phyloP scores from a whole-genome alignment of 768 basidiomycete genomes.

The Termitomyces sp. region DNA sequence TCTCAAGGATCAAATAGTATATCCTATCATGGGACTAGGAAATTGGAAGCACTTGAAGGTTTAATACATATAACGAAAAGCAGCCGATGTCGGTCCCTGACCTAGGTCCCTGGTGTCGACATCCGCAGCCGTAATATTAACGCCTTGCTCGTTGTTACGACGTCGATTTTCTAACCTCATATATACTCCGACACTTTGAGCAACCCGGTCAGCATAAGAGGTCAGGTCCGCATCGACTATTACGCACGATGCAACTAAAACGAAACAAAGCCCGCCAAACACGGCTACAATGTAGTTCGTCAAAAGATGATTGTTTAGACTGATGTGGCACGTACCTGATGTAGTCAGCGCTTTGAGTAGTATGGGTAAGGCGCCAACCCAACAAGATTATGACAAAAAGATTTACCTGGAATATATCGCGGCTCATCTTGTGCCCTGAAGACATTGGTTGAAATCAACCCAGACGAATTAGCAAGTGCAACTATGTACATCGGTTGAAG shows the following conservation, averaged over 20 bases:
- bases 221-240: background rate
- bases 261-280: constrained; percentile 40
- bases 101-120: constrained; percentile 38
- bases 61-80: constrained; percentile 47
- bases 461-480: constrained; percentile 42
- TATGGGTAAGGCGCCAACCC: background rate
- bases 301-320: background rate
- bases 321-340: constrained; percentile 26
- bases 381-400: background rate
- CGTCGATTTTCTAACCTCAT: constrained; percentile 44
- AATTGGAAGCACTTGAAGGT: too few species aligned
- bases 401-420: constrained; percentile 38
- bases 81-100: constrained; percentile 34
- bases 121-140: constrained; percentile 35
- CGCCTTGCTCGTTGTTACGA: constrained; percentile 36
- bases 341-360: constrained; percentile 31
- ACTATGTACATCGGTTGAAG: constrained; percentile 21
- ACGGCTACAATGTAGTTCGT: constrained; percentile 24
- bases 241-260: constrained; percentile 33
- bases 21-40: too few species aligned
- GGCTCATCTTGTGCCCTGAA: constrained; percentile 47
- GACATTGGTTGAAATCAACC: constrained; percentile 47
- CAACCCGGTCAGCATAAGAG: background rate
- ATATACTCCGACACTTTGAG: constrained; percentile 34
- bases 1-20: background rate